Evolutionary conservation across 306 rosid species (phyloP), one percentile per base, ranked within the genome.

Genomic region (Cucumis sativus): DNA sequence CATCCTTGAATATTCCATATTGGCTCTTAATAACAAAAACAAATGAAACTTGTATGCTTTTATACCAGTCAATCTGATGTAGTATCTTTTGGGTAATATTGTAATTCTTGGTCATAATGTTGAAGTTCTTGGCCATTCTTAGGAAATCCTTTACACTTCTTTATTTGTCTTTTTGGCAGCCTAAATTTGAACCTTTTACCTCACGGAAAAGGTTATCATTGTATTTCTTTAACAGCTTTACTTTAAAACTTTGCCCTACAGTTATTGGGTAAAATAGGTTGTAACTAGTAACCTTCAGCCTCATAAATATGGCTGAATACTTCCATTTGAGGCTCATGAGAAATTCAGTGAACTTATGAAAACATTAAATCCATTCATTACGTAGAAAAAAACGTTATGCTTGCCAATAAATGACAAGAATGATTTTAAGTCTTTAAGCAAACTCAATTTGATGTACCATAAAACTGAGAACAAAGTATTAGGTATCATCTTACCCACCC

Each of bases 401-500:
- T 54, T 54, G 20, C 63, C 20, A 20, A 58, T 58, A 58, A 58
- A 58, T 20, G 1, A 58, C 63, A 3, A n/a, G 63, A 21, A 58
- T 20, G 63, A 20, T 58, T 58, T 14, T 20, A 58, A 6, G 20
- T 17, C 28, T n/a, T 57, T 9, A 47, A 12, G 52, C 1, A 1
- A 18, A 58, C 33, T 58, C 63, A 20, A 58, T 10, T 60, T 33
- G 69, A 63, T 30, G 39, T 18, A 8, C 25, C 35, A 51, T 74
- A 17, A 82, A 64, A 65, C 55, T 57, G 49, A 55, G 68, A 23
- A 70, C 41, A 67, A 66, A 76, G 78, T 52, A 85, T 79, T 69
- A 78, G 80, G 78, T 67, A 82, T 83, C 78, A 75, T 88, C 98
- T 92, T 95, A 95, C 98, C 98, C 89, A 90, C 97, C 88, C 85